Conservation (phyloP, 768 basidiomycete genomes). For the Tubosaeta sp. region DNA sequence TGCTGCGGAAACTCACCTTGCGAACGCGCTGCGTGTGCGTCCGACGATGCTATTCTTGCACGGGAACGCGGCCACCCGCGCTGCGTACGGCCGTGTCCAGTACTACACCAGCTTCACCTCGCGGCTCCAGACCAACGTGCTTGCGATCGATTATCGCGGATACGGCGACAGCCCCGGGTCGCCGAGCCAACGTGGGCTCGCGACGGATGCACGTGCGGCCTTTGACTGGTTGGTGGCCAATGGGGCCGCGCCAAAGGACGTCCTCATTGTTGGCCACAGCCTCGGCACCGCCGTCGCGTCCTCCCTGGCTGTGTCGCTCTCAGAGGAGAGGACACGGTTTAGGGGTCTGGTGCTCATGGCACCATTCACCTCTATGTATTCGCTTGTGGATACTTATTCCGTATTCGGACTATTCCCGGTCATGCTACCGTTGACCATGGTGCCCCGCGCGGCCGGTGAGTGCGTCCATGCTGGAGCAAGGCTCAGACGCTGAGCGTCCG, state of each 20-base stretch:
- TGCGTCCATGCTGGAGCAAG: constrained; percentile 5
- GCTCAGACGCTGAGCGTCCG: neutral
- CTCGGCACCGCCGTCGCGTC: constrained; percentile 80
- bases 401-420: constrained; percentile 66
- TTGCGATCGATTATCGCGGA: constrained; percentile 89
- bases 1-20: constrained; percentile 40
- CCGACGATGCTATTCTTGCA: constrained; percentile 92
- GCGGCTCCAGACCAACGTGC: constrained; percentile 66
- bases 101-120: constrained; percentile 65
- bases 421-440: constrained; percentile 59
- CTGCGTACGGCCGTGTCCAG: constrained; percentile 59
- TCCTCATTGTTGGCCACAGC: constrained; percentile 82
- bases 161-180: constrained; percentile 82
- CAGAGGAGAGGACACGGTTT: constrained; percentile 38
- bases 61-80: constrained; percentile 84
- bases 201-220: constrained; percentile 68
- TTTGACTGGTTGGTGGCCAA: constrained; percentile 72
- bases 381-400: constrained; percentile 63
- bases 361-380: constrained; percentile 56
- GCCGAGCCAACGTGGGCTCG: constrained; percentile 73
- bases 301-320: constrained; percentile 45
- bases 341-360: constrained; percentile 48
- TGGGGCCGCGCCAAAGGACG: constrained; percentile 52
- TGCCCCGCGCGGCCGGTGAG: constrained; percentile 64
- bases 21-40: constrained; percentile 47